Conservation (phyloP, 371 early-diverging fungal species). For the Rhizopus arrhizus region DNA sequence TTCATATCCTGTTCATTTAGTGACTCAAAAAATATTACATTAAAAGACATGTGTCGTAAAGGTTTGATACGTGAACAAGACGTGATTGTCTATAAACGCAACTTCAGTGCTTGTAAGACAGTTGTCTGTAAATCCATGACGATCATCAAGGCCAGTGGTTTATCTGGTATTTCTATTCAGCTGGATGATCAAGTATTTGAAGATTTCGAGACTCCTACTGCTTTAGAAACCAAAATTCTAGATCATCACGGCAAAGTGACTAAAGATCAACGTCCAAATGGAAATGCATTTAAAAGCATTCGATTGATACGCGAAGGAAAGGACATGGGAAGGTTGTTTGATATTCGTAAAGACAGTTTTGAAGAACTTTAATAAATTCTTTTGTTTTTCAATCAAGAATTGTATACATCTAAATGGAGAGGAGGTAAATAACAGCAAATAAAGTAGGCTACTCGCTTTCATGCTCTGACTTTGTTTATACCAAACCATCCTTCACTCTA, state of each 20-base stretch:
- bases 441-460: no score
- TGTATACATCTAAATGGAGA: no score
- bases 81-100: constrained; percentile 54
- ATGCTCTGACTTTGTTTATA: no score
- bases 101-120: constrained; percentile 55
- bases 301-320: constrained; percentile 45
- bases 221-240: constrained; percentile 53
- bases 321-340: constrained; percentile 54
- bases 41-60: constrained; percentile 57
- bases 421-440: no score
- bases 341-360: constrained; percentile 55
- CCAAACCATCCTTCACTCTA: no score
- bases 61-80: constrained; percentile 52
- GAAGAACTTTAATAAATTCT: not conserved
- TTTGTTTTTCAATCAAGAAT: not conserved
- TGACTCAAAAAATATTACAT: constrained; percentile 52
- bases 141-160: constrained; percentile 49
- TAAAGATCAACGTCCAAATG: constrained; percentile 54
- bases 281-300: constrained; percentile 57
- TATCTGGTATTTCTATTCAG: constrained; percentile 47
- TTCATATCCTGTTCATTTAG: constrained; percentile 15
- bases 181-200: constrained; percentile 48
- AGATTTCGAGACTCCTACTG: constrained; percentile 57
- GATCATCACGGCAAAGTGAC: constrained; percentile 53
- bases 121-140: constrained; percentile 52